These are phyloP conservation scores for Acanthamoeba rhysodes DNA, from an alignment of 208 protist genomes.

Conservation along the genomic window DNA sequence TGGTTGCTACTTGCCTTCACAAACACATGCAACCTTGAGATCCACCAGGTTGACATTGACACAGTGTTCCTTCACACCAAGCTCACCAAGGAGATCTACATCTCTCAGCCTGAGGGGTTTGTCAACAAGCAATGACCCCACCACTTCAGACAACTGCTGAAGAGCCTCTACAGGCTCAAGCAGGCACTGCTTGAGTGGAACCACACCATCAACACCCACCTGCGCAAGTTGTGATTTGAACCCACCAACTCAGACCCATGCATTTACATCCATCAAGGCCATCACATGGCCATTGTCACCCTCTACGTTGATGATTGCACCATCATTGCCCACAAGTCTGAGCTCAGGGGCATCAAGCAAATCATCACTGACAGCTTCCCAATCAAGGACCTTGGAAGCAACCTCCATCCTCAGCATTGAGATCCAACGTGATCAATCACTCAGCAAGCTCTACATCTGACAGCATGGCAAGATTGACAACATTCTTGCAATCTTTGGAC, in stretches of 20 bases:
- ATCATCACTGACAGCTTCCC: background rate
- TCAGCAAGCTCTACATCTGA: background rate
- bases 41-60: background rate
- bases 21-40: background rate
- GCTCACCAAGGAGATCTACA: constrained; percentile 52
- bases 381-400: background rate
- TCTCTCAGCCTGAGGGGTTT: constrained; percentile 20
- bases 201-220: background rate
- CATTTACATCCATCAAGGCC: constrained; percentile 18
- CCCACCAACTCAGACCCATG: background rate
- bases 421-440: too few relatives aligned
- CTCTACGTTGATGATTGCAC: constrained; percentile 63
- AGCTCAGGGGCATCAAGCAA: background rate
- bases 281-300: background rate
- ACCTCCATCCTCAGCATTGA: too few relatives aligned
- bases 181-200: constrained; percentile 24
- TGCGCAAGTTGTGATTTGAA: background rate
- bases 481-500: background rate
- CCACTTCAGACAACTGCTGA: background rate
- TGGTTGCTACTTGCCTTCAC: background rate
- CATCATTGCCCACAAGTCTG: background rate
- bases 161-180: constrained; percentile 59
- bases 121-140: background rate
- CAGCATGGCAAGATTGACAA: background rate
- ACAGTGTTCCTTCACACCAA: background rate